Percentiles rank a stretch among this genome's conserved stretches.
Evolutionary conservation across 169 alveolate species (phyloP).

Genomic region (Cryptosporidium parvum): DNA sequence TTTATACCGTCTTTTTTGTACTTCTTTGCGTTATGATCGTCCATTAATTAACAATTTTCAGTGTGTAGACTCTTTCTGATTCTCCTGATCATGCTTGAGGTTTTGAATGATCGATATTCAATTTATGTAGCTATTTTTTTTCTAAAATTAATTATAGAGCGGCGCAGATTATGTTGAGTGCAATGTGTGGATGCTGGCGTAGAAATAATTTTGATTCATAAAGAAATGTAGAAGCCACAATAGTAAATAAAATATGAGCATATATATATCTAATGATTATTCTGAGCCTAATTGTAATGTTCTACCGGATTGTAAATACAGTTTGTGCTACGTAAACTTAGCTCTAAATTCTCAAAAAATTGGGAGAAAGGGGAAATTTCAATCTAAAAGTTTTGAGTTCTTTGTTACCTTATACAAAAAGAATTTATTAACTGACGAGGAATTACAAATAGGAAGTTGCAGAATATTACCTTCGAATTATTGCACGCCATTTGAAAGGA

Average conservation of each 20-base stretch:
- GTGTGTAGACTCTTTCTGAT: not conserved
- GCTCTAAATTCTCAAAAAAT: constrained; percentile 6
- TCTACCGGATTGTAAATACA: not conserved
- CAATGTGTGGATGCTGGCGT: not conserved
- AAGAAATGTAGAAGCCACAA: not conserved
- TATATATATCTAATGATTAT: constrained; percentile 1
- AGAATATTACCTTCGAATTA: constrained; percentile 34
- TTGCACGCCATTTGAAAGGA: constrained; percentile 67
- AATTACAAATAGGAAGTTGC: constrained; percentile 5
- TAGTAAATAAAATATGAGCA: not conserved
- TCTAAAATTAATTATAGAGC: not conserved
- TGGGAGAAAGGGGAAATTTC: not conserved
- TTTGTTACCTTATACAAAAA: not conserved
- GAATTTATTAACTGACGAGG: not conserved
- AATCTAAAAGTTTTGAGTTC: constrained; percentile 1
- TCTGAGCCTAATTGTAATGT: no score
- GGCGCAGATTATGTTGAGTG: not conserved
- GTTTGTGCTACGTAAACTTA: not conserved
- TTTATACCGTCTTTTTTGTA: no score
- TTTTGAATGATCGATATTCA: not conserved
- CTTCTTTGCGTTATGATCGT: no score
- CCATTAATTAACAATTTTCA: no score
- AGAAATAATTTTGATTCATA: not conserved
- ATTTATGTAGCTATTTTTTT: not conserved
- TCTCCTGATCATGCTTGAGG: not conserved